Evolutionary conservation across 164 flowering plant species (phyloP), one percentile per base, ranked within the genome.

Genomic region (Warburgia ugandensis): DNA sequence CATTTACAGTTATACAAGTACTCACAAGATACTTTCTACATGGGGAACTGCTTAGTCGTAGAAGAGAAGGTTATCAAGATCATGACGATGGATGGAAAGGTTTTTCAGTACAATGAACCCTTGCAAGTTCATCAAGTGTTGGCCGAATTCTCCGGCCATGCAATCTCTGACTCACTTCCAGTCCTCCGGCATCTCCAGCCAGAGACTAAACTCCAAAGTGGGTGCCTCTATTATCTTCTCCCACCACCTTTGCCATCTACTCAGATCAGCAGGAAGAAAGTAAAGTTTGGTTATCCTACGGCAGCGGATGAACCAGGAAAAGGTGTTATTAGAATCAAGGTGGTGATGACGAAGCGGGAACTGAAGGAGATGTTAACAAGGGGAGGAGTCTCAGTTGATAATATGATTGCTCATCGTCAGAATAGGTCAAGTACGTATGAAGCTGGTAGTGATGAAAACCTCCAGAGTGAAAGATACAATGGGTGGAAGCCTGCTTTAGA

Each of bases 1-100:
- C n/a, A n/a, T n/a, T n/a, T n/a, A n/a, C n/a, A n/a, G n/a, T n/a
- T n/a, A n/a, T n/a, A n/a, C n/a, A n/a, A n/a, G n/a, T n/a, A n/a
- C n/a, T n/a, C n/a, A n/a, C n/a, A n/a, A n/a, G n/a, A n/a, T n/a
- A 8, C 14, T 8, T 41, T 20, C 50, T 47, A 43, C 29, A 86
- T 83, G 95, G 91, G 95, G 40, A 86, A 86, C 47, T 86, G 95
- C 72, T 57, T 86, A 48, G 73, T 59, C 59, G 50, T 40, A 9
- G 73, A 77, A 48, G 51, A 54, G 22, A 67, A 66, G 30, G 29
- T 57, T 4, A 55, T 80, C 50, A 71, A 54, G 58, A 55, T 83
- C 11, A 63, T 83, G 75, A 83, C 67, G 74, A 64, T 59, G 23
- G 84, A 83, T 59, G 90, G 86, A 3, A 66, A 77, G 53, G 48